Percentiles rank a stretch among this genome's conserved stretches.
Conservation (phyloP, 371 early-diverging fungal genomes). For the Dichotomocladium elegans region DNA sequence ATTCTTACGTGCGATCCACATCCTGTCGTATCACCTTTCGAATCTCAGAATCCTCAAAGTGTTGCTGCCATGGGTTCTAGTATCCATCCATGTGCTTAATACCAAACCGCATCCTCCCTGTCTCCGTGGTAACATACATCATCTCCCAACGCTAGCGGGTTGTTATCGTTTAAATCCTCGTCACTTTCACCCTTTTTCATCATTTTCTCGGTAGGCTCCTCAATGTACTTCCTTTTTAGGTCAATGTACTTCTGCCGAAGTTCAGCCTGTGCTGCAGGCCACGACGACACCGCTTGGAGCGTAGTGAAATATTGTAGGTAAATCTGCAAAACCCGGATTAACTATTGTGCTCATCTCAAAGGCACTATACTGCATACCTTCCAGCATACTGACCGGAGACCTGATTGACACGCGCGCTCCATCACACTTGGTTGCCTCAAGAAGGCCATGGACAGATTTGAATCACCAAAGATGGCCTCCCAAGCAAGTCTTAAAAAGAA, state of each 20-base stretch:
- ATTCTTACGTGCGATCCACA: slow-evolving; percentile 85
- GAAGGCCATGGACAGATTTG: slow-evolving; percentile 21
- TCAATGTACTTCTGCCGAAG: slow-evolving; percentile 69
- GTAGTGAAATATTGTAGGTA: slow-evolving; percentile 55
- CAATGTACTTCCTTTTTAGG: slow-evolving; percentile 62
- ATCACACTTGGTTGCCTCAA: slow-evolving; percentile 32
- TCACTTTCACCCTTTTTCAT: slow-evolving; percentile 28
- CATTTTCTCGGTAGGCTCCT: slow-evolving; percentile 57
- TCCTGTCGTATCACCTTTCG: slow-evolving; percentile 83
- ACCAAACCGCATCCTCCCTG: not conserved
- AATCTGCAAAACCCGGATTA: slow-evolving; percentile 24
- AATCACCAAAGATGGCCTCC: slow-evolving; percentile 24
- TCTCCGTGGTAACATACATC: slow-evolving; percentile 43
- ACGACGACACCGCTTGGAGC: slow-evolving; percentile 49
- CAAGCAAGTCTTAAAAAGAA: slow-evolving; percentile 25
- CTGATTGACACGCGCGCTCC: slow-evolving; percentile 33
- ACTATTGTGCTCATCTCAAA: not conserved
- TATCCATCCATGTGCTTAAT: not conserved
- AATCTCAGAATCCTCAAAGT: slow-evolving; percentile 83
- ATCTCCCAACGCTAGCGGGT: slow-evolving; percentile 82
- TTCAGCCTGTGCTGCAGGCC: slow-evolving; percentile 56
- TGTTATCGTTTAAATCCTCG: slow-evolving; percentile 62
- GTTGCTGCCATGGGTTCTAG: slow-evolving; percentile 91
- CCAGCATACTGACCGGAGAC: slow-evolving; percentile 48
- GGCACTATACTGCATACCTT: slow-evolving; percentile 18